Evolutionary conservation across 1,284 basidiomycete genomes (phyloP), one percentile per base, ranked within the genome.

Genomic region (Moesziomyces globuligerus): DNA sequence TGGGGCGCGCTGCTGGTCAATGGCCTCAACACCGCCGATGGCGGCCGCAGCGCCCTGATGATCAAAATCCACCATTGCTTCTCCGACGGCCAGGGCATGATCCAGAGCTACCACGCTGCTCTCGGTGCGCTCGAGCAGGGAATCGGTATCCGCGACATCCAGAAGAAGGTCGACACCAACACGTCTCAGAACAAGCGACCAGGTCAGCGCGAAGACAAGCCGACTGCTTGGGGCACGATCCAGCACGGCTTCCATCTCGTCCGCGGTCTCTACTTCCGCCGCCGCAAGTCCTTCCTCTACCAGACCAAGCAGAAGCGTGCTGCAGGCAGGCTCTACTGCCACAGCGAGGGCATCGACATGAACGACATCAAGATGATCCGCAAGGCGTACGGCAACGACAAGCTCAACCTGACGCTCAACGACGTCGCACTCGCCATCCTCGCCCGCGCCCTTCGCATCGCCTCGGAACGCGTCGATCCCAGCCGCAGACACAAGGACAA

Each of bases 51-150:
- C 34, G 79, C 78, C 6, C 61, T 82, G 25, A 79, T 82, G 77
- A 80, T 82, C 79, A 82, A 82, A 64, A 79, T 82, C 36, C 80
- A 82, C 55, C 80, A 82, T 60, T 68, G 72, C 48, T 74, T 82
- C 41, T 80, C 79, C 6, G 80, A 82, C 23, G 80, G 80, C 3
- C 80, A 82, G 41, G 80, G 80, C 17, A 80, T 81, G 79, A 81
- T 81, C 38, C 78, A 79, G 64, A 75, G 73, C 46, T 81, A 81
- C 50, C 79, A 80, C 50, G 73, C 79, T 6, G 80, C 79, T 21
- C 66, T 81, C 15, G 75, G 67, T 42, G 77, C 80, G 3, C 59
- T 81, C 36, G 62, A 67, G 43, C 61, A 64, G 24, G 78, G 67
- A 36, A 48, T 66, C 42, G 66, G 65, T 37, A 76, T 80, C 40